Evolutionary conservation across 2,329 filamentous ascomycete genomes (phyloP), one percentile per base, ranked within the genome.

Genomic region (Aspergillus quadricinctus): DNA sequence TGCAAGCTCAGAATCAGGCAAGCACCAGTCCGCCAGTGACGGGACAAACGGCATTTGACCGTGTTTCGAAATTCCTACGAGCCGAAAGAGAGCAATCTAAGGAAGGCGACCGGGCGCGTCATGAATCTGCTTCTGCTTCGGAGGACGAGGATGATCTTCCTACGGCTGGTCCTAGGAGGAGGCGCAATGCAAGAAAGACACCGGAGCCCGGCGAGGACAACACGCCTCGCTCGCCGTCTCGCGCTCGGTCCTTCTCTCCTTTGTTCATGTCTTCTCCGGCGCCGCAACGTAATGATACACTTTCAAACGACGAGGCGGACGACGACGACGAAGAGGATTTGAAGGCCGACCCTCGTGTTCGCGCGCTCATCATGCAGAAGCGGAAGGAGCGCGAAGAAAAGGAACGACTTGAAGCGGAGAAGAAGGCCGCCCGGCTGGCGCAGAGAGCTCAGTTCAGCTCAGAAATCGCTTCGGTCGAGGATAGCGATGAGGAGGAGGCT

Each of bases 351-450:
- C 78, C 83, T 43, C 84, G 87, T 4, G 87, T 96, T 66, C 79
- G 85, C 58, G 88, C 87, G 7, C 82, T 95, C 0, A 82, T 94
- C 10, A 85, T 85, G 48, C 83, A 85, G 64, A 94, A 93, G 67
- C 83, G 86, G 50, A 81, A 86, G 59, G 88, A 94, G 68, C 82
- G 88, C 7, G 76, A 86, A 37, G 87, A 83, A 3, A 84, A 80
- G 52, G 88, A 94, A 65, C 84, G 82, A 21, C 80, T 69, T 46
- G 76, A 78, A 64, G 72, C 68, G 37, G 72, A 74, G 62, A 77
- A 74, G 66, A 72, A 70, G 51, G 72, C 70, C 7, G 72, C 70
- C 10, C 69, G 68, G 46, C 59, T 59, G 52, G 68, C 69, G 51
- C 64, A 67, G 57, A 58, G 68, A 59, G 57, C 72, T 58, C 61